A percentile compares a stretch with the other conserved stretches of the same genome.
These are phyloP conservation scores for Russula griseocarnosa DNA, from an alignment of 768 basidiomycete genomes.

Conservation along the genomic window DNA sequence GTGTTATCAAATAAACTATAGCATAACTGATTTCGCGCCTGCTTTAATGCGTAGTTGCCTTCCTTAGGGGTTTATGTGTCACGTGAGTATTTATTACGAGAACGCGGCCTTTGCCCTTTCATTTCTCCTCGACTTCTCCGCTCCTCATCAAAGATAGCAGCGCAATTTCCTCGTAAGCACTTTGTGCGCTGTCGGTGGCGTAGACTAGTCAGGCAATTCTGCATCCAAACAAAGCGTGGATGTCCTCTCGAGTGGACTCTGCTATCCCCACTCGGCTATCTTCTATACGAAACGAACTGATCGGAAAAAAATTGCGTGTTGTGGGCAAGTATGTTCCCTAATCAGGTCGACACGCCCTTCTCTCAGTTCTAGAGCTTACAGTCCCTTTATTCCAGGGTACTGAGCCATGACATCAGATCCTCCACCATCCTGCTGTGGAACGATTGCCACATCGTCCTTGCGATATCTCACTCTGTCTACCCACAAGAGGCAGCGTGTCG, in stretches of 20 bases:
- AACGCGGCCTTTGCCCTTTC: neutral
- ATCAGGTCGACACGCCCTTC: neutral
- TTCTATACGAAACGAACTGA: slow-evolving; percentile 22
- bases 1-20: too few species aligned
- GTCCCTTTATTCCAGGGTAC: slow-evolving; percentile 15
- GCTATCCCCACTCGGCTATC: slow-evolving; percentile 25
- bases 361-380: neutral
- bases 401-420: slow-evolving; percentile 24
- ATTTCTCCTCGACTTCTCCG: neutral
- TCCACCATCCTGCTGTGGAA: slow-evolving; percentile 23
- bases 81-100: neutral
- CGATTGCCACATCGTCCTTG: slow-evolving; percentile 18
- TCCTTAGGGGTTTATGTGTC: neutral
- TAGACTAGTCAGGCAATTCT: neutral
- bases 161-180: neutral
- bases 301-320: slow-evolving; percentile 28
- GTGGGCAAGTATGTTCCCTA: slow-evolving; percentile 26
- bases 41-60: neutral
- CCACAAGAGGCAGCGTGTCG: slow-evolving; percentile 11
- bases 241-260: slow-evolving; percentile 24
- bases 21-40: too few species aligned
- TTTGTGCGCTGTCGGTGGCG: neutral
- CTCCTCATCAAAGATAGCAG: neutral
- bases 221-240: neutral
- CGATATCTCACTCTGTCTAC: slow-evolving; percentile 27